Conservation (phyloP, 2,329 filamentous ascomycete genomes). For the Pseudonectria foliicola region DNA sequence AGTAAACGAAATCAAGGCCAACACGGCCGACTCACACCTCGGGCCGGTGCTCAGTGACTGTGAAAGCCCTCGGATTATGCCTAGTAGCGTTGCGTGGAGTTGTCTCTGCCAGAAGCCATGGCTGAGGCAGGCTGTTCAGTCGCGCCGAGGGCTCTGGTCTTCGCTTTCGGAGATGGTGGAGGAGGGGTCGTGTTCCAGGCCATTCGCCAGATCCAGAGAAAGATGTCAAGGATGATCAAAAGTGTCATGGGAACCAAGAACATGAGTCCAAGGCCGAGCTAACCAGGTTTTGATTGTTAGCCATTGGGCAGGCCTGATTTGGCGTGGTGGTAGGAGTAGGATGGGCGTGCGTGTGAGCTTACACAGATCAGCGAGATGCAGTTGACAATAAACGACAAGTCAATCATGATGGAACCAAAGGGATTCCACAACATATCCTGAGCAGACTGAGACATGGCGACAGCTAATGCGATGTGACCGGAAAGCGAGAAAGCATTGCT, state of each 20-base stretch:
- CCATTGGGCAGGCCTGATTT: not conserved
- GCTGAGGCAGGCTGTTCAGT: slow-evolving; percentile 13
- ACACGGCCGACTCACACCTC: not conserved
- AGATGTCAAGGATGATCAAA: slow-evolving; percentile 44
- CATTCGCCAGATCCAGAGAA: slow-evolving; percentile 46
- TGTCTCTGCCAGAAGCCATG: slow-evolving; percentile 17
- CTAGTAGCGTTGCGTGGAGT: slow-evolving; percentile 14
- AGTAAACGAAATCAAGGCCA: slow-evolving; percentile 12
- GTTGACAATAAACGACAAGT: slow-evolving; percentile 27
- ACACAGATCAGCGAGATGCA: slow-evolving; percentile 33
- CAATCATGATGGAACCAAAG: slow-evolving; percentile 19
- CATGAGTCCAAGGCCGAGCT: slow-evolving; percentile 39
- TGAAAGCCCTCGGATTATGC: not conserved
- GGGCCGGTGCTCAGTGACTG: slow-evolving; percentile 1
- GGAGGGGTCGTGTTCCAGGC: slow-evolving; percentile 16
- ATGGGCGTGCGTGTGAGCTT: slow-evolving; percentile 15
- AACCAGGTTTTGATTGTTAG: slow-evolving; percentile 6
- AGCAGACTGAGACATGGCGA: slow-evolving; percentile 20
- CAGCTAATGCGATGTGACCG: slow-evolving; percentile 8
- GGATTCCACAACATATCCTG: slow-evolving; percentile 20
- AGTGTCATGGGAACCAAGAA: slow-evolving; percentile 39
- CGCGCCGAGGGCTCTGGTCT: slow-evolving; percentile 8
- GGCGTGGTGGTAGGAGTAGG: not conserved
- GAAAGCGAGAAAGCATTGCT: slow-evolving; percentile 17
- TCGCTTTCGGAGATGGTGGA: slow-evolving; percentile 10